Conservation (phyloP, 1,139 yeast species). For the Magnusiomyces suaveolens region DNA sequence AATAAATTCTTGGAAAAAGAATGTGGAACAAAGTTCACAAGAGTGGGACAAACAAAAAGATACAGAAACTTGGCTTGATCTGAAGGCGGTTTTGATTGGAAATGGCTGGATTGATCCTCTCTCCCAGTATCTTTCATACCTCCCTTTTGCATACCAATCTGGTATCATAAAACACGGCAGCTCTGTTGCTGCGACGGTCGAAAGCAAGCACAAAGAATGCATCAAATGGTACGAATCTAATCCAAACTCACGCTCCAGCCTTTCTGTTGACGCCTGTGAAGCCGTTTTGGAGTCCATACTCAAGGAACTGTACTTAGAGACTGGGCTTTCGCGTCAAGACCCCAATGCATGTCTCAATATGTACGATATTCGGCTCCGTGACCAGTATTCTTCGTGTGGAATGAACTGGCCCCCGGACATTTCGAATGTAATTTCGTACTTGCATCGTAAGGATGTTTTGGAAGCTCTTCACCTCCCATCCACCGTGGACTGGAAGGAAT, state of each 20-base stretch:
- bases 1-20: slow-evolving; percentile 8
- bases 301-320: slow-evolving; percentile 15
- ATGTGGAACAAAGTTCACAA: background rate
- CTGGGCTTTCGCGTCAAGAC: slow-evolving; percentile 17
- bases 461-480: slow-evolving; percentile 38
- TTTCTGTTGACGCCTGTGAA: slow-evolving; percentile 26
- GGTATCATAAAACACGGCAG: slow-evolving; percentile 41
- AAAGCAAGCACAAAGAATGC: slow-evolving; percentile 27
- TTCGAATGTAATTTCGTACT: slow-evolving; percentile 48
- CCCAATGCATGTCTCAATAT: slow-evolving; percentile 56
- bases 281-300: slow-evolving; percentile 21
- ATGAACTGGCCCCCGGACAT: slow-evolving; percentile 88
- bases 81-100: slow-evolving; percentile 72
- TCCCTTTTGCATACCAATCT: slow-evolving; percentile 58
- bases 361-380: slow-evolving; percentile 67
- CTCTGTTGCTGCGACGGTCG: slow-evolving; percentile 26
- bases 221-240: slow-evolving; percentile 24
- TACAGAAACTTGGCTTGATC: slow-evolving; percentile 29
- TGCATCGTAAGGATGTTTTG: slow-evolving; percentile 48
- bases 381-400: slow-evolving; percentile 80
- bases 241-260: slow-evolving; percentile 16
- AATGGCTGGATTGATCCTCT: slow-evolving; percentile 96
- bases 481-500: slow-evolving; percentile 58
- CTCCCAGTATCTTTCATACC: slow-evolving; percentile 69
- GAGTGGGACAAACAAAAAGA: background rate